Evolutionary conservation across 495 filamentous ascomycete species (phyloP).

Genomic region (Polyplosphaeria fusca): DNA sequence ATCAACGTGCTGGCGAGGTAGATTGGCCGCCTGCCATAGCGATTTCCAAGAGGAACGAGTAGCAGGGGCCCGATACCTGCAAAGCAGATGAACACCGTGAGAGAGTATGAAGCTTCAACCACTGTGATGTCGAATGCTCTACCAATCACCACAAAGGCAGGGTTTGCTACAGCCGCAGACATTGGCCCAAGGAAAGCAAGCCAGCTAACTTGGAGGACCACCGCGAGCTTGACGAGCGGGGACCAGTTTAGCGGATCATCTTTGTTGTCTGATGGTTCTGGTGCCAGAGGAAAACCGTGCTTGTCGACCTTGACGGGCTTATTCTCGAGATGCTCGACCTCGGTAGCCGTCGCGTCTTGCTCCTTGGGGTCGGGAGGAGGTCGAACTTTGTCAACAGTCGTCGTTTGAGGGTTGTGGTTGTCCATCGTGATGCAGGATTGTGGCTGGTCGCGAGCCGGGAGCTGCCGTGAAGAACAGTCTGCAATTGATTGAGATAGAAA

Average conservation of each 20-base stretch:
- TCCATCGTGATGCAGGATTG: too few species aligned
- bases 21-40: conserved; percentile 42
- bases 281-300: conserved; percentile 26
- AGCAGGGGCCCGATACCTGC: conserved; percentile 39
- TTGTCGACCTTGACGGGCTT: conserved; percentile 18
- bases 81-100: conserved; percentile 29
- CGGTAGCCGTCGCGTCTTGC: too few species aligned
- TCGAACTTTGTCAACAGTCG: too few species aligned
- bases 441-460: too few species aligned
- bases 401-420: too few species aligned
- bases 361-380: too few species aligned
- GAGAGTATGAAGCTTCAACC: conserved; percentile 31
- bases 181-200: conserved; percentile 35
- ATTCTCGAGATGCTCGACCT: neutral
- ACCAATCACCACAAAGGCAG: conserved; percentile 35
- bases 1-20: conserved; percentile 40
- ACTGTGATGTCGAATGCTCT: conserved; percentile 34
- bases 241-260: conserved; percentile 17
- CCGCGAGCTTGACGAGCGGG: neutral
- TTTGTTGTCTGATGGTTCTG: conserved; percentile 26
- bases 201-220: conserved; percentile 27
- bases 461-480: too few species aligned
- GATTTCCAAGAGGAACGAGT: conserved; percentile 36
- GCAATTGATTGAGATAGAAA: too few species aligned
- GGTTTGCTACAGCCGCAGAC: conserved; percentile 33